A percentile compares a stretch with the other conserved stretches of the same genome.
These are phyloP conservation scores for Quercus ilex DNA, from an alignment of 306 rosid species.

Conservation along the genomic window DNA sequence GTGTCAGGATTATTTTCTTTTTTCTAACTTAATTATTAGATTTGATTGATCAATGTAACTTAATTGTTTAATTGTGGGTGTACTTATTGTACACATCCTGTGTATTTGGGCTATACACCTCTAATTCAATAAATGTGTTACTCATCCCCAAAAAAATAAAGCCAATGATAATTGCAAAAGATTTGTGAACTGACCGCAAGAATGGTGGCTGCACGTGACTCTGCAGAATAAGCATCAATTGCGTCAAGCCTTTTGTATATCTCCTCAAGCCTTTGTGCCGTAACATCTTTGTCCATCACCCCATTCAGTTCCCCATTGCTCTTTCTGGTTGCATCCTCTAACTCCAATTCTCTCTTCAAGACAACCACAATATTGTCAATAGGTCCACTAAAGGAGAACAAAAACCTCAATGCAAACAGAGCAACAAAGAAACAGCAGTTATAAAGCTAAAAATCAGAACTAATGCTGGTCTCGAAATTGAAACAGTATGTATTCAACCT, in stretches of 20 bases:
- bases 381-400: not conserved
- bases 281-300: constrained; percentile 47
- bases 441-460: not conserved
- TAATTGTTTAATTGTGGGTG: no score
- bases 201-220: constrained; percentile 93
- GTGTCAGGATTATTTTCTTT: no score
- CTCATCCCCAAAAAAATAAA: not conserved
- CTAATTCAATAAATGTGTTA: no score
- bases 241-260: constrained; percentile 91
- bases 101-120: no score
- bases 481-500: constrained; percentile 43
- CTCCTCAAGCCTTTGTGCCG: constrained; percentile 71
- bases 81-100: no score
- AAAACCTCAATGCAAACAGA: not conserved
- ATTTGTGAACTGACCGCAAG: constrained; percentile 72
- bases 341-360: constrained; percentile 65
- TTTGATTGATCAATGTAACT: no score
- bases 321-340: constrained; percentile 47
- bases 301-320: constrained; percentile 37
- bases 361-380: constrained; percentile 21
- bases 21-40: no score
- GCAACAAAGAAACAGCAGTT: not conserved
- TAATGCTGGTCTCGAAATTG: not conserved
- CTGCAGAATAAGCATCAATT: constrained; percentile 92
- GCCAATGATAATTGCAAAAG: constrained; percentile 17